Percentiles rank a stretch among this genome's conserved stretches.
These are phyloP conservation scores for Aspergillus fijiensis DNA, from an alignment of 2,329 filamentous ascomycete species.

Conservation along the genomic window DNA sequence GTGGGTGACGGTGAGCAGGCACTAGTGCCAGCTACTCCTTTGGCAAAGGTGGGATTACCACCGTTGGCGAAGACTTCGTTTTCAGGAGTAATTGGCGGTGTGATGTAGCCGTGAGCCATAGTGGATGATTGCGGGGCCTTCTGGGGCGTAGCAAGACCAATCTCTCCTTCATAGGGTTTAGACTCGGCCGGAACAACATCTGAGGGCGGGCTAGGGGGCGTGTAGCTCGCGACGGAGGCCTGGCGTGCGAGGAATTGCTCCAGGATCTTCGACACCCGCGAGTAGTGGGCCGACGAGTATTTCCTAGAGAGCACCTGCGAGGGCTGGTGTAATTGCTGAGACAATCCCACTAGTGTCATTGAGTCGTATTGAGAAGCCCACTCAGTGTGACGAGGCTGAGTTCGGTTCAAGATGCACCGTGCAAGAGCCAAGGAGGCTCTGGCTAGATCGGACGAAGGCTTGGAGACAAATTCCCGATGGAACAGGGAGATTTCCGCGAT, in stretches of 20 bases:
- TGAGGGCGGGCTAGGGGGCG: slow-evolving; percentile 42
- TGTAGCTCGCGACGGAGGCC: slow-evolving; percentile 53
- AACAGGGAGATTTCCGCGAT: slow-evolving; percentile 94
- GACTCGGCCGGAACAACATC: slow-evolving; percentile 36
- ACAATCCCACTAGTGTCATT: slow-evolving; percentile 58
- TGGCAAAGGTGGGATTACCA: slow-evolving; percentile 34
- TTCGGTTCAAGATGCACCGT: slow-evolving; percentile 77
- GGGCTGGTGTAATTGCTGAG: slow-evolving; percentile 65
- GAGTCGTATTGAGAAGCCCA: slow-evolving; percentile 63
- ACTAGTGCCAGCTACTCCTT: slow-evolving; percentile 26
- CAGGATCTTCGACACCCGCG: slow-evolving; percentile 62
- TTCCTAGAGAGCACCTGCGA: slow-evolving; percentile 68
- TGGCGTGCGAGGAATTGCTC: slow-evolving; percentile 67
- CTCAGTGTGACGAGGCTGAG: slow-evolving; percentile 71
- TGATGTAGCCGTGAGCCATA: slow-evolving; percentile 46
- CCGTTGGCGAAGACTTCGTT: slow-evolving; percentile 42
- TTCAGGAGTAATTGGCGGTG: slow-evolving; percentile 50
- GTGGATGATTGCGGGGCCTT: slow-evolving; percentile 37
- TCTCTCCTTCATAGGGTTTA: slow-evolving; percentile 42
- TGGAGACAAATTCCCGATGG: slow-evolving; percentile 94
- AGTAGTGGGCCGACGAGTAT: slow-evolving; percentile 66
- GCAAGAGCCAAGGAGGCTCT: slow-evolving; percentile 82
- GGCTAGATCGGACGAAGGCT: slow-evolving; percentile 86
- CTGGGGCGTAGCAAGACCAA: slow-evolving; percentile 45
- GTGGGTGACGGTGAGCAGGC: slow-evolving; percentile 41